Base-by-base conservation (phyloP, 1,284 basidiomycete species). In the Tetrapyrgos nigripes region DNA sequence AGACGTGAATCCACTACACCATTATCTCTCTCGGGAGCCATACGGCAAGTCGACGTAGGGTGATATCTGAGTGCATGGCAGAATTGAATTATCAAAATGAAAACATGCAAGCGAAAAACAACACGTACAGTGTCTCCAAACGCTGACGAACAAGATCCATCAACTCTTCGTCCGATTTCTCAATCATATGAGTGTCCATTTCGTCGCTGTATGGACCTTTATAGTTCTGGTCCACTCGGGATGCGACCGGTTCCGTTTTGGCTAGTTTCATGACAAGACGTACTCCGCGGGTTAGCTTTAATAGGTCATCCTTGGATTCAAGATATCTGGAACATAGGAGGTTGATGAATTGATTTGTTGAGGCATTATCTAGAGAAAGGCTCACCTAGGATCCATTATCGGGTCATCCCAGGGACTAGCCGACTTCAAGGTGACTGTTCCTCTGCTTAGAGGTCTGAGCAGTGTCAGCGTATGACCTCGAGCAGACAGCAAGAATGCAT, bases 101-200 rank as follows among this genome's bases (percentile, higher is more conserved):
- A 40, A 40, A 19, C 3, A 24, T 4, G 26, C 17, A 13, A 26
- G 31, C 8, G 31, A 21, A 6, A 13, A 11, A 28, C 51, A n/a
- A n/a, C n/a, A n/a, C n/a, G n/a, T n/a, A 24, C 35, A 91, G 68
- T 5, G 87, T 89, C 64, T 87, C 82, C 2, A 81, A 70, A 17
- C 84, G 76, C 29, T 77, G 70, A 53, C 76, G 71, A 11, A 89
- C 70, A 21, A 80, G 31, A 23, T 77, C 71, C 8, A 70, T 74
- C 1, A 85, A 67, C 51, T 82, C 80, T 23, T 71, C 66, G 59
- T 86, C 79, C 29, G 70, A 75, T 60, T 80, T 73, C 21, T 62
- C 59, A 50, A 76, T 68, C 47, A 78, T 61, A 19, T 71, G 67
- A 60, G 83, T 80, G 61, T 85, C 82, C 17, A 84, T 73, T n/a